These are phyloP conservation scores for Pythium chondricola DNA, from an alignment of 352 stramenopile species.

Conservation along the genomic window DNA sequence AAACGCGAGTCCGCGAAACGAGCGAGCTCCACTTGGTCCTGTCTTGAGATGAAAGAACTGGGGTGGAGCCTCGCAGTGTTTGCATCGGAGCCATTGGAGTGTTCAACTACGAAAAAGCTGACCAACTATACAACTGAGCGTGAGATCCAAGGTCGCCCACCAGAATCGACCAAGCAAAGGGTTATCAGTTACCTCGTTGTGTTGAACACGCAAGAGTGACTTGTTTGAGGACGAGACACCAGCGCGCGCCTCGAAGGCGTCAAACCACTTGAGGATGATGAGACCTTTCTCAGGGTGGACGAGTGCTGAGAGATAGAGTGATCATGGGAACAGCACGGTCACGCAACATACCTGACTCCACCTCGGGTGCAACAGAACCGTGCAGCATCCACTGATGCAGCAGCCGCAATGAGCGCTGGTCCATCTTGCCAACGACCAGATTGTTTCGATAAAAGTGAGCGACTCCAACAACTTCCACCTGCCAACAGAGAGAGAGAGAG, in stretches of 20 bases:
- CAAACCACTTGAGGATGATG: background rate
- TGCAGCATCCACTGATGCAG: slow-evolving; percentile 16
- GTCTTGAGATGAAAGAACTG: too few relatives aligned
- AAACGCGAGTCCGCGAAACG: too few relatives aligned
- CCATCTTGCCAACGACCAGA: slow-evolving; percentile 17
- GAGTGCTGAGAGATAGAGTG: background rate
- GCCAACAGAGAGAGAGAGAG: background rate
- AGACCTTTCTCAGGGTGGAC: too few relatives aligned
- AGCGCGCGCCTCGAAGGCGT: background rate
- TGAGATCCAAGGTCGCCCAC: too few relatives aligned
- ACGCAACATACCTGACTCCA: background rate
- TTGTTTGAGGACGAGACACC: background rate
- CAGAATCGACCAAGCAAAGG: too few relatives aligned
- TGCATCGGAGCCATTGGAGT: too few relatives aligned
- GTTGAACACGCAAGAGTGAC: background rate
- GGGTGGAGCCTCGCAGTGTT: too few relatives aligned
- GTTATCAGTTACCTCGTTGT: background rate
- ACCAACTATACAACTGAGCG: too few relatives aligned
- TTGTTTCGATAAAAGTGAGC: slow-evolving; percentile 16
- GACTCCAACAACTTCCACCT: slow-evolving; percentile 12
- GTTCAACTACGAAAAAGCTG: too few relatives aligned
- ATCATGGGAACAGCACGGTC: background rate
- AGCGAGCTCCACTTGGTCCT: too few relatives aligned
- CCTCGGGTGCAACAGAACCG: background rate
- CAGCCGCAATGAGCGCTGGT: slow-evolving; percentile 7